phyloP scores from a whole-genome alignment of 371 early-diverging fungal species.

The Batkoa obscura region DNA sequence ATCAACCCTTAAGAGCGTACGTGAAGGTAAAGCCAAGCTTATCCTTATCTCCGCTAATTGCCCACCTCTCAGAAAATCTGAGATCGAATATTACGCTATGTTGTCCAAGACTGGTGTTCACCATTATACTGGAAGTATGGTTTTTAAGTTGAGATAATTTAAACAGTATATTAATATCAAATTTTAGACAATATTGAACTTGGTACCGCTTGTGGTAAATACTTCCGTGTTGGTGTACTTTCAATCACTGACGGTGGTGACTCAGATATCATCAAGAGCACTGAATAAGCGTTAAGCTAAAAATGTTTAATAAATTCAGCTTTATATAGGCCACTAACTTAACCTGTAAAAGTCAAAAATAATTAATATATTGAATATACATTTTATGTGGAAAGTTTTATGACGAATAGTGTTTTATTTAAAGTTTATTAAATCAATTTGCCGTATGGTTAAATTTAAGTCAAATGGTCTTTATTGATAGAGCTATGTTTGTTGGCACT shows the following conservation, averaged over 20 bases:
- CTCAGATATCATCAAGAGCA: conserved; percentile 18
- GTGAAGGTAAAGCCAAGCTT: conserved; percentile 84
- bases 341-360: no score
- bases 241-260: conserved; percentile 97
- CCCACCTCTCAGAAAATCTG: conserved; percentile 97
- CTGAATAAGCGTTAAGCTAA: not conserved
- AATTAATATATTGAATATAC: no score
- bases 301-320: no score
- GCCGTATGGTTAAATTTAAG: no score
- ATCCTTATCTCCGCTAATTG: conserved; percentile 96
- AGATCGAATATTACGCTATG: conserved; percentile 99
- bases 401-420: no score
- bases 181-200: conserved; percentile 88
- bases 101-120: conserved; percentile 97
- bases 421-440: no score
- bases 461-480: no score
- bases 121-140: conserved; percentile 85
- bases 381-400: no score
- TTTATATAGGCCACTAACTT: no score
- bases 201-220: conserved; percentile 98
- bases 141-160: not conserved
- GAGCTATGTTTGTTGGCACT: no score
- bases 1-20: conserved; percentile 90
- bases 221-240: conserved; percentile 91
- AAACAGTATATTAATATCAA: conserved; percentile 6